A percentile compares a stretch with the other conserved stretches of the same genome.
These are phyloP conservation scores for Fusarium citri DNA, from an alignment of 2,329 filamentous ascomycete species.

Conservation along the genomic window DNA sequence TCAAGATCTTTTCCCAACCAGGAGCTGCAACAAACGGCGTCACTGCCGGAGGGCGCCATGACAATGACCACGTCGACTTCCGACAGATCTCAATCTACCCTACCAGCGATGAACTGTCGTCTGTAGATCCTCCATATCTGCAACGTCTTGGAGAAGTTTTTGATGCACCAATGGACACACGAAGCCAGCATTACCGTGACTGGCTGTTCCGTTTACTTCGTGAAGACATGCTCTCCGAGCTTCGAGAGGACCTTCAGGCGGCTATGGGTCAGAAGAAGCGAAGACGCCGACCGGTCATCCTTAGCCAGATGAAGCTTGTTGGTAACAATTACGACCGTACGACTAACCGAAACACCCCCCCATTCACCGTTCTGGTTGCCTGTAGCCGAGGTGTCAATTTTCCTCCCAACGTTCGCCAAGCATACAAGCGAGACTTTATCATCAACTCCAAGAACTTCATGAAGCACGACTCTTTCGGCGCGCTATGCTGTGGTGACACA, in stretches of 20 bases:
- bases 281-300: constrained; percentile 53
- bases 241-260: constrained; percentile 70
- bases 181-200: constrained; percentile 68
- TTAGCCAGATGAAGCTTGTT: constrained; percentile 55
- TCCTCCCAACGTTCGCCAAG: constrained; percentile 48
- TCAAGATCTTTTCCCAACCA: constrained; percentile 44
- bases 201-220: constrained; percentile 78
- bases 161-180: constrained; percentile 50
- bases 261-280: constrained; percentile 61
- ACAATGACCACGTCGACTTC: constrained; percentile 76
- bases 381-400: constrained; percentile 61
- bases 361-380: constrained; percentile 52
- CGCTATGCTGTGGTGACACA: constrained; percentile 62
- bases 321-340: constrained; percentile 52
- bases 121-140: constrained; percentile 65
- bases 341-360: constrained; percentile 37
- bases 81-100: constrained; percentile 72
- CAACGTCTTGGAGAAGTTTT: constrained; percentile 63
- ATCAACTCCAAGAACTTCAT: constrained; percentile 62
- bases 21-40: constrained; percentile 1
- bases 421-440: constrained; percentile 58
- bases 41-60: constrained; percentile 74
- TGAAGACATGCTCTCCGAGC: constrained; percentile 76
- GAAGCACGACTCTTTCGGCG: constrained; percentile 71
- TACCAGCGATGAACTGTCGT: constrained; percentile 72